phyloP scores from a whole-genome alignment of 169 alveolate genomes.

The Plasmodium adleri region DNA sequence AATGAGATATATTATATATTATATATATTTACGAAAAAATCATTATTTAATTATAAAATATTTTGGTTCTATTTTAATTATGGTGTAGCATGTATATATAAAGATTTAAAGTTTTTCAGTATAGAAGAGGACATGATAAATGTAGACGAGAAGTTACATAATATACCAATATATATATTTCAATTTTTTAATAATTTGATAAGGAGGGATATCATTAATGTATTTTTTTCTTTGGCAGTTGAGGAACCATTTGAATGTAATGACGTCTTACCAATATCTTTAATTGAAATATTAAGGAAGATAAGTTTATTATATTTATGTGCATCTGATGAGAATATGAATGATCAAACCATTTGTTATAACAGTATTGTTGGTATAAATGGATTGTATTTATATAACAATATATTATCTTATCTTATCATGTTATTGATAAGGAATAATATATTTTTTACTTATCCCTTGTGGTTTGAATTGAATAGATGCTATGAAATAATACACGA shows the following conservation, averaged over 20 bases:
- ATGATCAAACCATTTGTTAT: constrained; percentile 51
- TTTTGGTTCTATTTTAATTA: constrained; percentile 63
- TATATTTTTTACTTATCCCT: constrained; percentile 30
- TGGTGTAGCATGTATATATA: constrained; percentile 17
- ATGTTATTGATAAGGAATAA: constrained; percentile 19
- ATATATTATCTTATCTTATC: constrained; percentile 25
- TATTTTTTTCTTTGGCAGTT: constrained; percentile 41
- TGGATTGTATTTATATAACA: constrained; percentile 61
- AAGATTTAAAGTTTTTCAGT: constrained; percentile 25
- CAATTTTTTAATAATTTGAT: constrained; percentile 64
- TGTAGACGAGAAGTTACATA: constrained; percentile 24
- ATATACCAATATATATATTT: constrained; percentile 40
- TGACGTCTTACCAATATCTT: constrained; percentile 11
- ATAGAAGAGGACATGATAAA: constrained; percentile 10
- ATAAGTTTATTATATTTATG: constrained; percentile 31
- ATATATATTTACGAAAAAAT: constrained; percentile 66
- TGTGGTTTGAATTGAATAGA: constrained; percentile 27
- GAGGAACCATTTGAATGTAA: constrained; percentile 17
- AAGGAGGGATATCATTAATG: constrained; percentile 38
- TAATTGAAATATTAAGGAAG: constrained; percentile 59
- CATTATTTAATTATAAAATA: constrained; percentile 62
- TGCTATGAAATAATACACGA: constrained; percentile 50
- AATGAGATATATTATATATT: constrained; percentile 48
- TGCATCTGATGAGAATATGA: constrained; percentile 32
- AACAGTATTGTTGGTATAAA: constrained; percentile 33